Percentiles rank a stretch among this genome's conserved stretches.
Conservation (phyloP, 2,329 filamentous ascomycete species). For the Elsinoe batatas region DNA sequence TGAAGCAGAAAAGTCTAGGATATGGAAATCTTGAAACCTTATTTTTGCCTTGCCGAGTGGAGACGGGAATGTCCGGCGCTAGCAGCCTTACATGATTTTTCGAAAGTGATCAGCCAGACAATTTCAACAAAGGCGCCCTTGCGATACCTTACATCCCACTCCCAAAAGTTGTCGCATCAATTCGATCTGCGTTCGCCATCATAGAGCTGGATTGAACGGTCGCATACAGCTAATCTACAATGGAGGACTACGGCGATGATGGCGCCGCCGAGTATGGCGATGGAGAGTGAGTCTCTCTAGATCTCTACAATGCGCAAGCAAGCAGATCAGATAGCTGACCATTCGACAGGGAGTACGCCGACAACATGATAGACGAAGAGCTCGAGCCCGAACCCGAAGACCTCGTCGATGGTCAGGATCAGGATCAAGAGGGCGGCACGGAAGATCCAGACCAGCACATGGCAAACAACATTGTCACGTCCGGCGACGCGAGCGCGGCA, state of each 20-base stretch:
- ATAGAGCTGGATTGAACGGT: too few relatives aligned
- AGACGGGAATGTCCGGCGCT: constrained; percentile 2
- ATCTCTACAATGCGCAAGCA: not conserved
- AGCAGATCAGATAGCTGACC: not conserved
- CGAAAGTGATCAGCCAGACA: not conserved
- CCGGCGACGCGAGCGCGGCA: constrained; percentile 44
- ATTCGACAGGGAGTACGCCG: constrained; percentile 24
- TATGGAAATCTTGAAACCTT: constrained; percentile 6
- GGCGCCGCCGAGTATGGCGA: constrained; percentile 17
- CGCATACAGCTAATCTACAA: constrained; percentile 2
- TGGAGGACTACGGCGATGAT: constrained; percentile 26
- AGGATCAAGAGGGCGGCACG: constrained; percentile 22
- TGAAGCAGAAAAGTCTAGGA: not conserved
- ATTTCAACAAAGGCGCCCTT: not conserved
- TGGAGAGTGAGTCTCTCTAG: constrained; percentile 16
- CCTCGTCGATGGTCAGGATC: constrained; percentile 46
- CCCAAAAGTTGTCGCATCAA: too few relatives aligned
- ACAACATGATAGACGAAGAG: constrained; percentile 29
- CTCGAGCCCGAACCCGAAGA: constrained; percentile 40
- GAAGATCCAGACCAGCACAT: constrained; percentile 26
- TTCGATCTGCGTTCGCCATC: too few relatives aligned
- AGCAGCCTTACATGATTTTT: constrained; percentile 11
- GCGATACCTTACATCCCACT: too few relatives aligned
- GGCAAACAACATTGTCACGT: constrained; percentile 34
- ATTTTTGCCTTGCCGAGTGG: not conserved